Percentiles rank a stretch among this genome's conserved stretches.
Conservation (phyloP, 2,329 filamentous ascomycete species). For the Cadophora malorum region DNA sequence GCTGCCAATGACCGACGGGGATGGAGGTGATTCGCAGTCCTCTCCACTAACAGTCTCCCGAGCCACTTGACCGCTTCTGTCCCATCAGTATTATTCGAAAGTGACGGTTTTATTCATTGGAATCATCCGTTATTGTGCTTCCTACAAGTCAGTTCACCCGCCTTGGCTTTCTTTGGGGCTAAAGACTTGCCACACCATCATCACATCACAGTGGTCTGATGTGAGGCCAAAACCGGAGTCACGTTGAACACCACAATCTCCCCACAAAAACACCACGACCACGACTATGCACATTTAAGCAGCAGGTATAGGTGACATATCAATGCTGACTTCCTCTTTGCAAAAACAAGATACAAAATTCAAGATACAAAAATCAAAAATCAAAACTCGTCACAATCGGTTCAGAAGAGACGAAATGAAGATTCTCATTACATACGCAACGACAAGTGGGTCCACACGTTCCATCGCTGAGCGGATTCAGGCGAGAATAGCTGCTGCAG, state of each 20-base stretch:
- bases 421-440: slow-evolving; percentile 17
- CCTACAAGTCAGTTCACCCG: too few relatives aligned
- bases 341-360: not conserved
- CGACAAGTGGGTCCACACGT: slow-evolving; percentile 11
- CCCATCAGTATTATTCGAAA: not conserved
- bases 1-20: not conserved
- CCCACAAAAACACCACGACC: not conserved
- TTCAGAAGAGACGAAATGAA: not conserved
- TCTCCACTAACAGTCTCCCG: not conserved
- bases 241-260: not conserved
- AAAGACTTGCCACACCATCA: not conserved
- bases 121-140: not conserved
- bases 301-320: not conserved
- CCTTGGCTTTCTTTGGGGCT: not conserved
- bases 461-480: slow-evolving; percentile 25
- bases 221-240: not conserved
- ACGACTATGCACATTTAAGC: not conserved
- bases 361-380: not conserved
- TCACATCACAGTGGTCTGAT: slow-evolving; percentile 4
- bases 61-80: too few relatives aligned
- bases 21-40: not conserved
- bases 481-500: slow-evolving; percentile 12
- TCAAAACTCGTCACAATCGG: not conserved
- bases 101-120: not conserved
- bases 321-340: not conserved